Evolutionary conservation across 164 flowering plant genomes (phyloP).

Genomic region (Chimonanthus praecox): DNA sequence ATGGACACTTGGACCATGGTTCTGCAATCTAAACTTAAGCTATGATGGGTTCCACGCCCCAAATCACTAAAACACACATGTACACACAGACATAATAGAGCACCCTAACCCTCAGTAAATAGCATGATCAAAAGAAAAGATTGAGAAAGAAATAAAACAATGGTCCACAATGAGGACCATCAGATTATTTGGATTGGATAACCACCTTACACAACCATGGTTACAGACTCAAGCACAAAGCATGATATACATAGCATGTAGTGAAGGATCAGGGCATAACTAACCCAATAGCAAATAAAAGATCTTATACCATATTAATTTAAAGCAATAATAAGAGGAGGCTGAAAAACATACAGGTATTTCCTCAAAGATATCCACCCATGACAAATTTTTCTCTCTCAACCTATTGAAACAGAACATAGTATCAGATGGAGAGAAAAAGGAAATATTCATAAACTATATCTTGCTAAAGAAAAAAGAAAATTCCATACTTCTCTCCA

Average conservation of each 20-base stretch:
- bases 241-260: background rate
- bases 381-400: conserved; percentile 89
- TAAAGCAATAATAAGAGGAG: background rate
- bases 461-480: background rate
- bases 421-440: background rate
- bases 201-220: background rate
- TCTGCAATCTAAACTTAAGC: background rate
- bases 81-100: background rate
- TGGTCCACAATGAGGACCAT: background rate
- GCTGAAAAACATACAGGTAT: conserved; percentile 68
- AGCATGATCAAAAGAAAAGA: background rate
- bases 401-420: conserved; percentile 47
- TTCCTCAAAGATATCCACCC: conserved; percentile 99
- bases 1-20: background rate
- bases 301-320: background rate
- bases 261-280: background rate
- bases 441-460: background rate
- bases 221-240: background rate
- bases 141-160: background rate
- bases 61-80: background rate
- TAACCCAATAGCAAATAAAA: background rate
- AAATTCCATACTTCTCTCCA: conserved; percentile 74
- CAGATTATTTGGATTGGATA: background rate
- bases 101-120: background rate
- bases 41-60: background rate